phyloP scores from a whole-genome alignment of 371 early-diverging fungal genomes.

The Mortierella sp. region DNA sequence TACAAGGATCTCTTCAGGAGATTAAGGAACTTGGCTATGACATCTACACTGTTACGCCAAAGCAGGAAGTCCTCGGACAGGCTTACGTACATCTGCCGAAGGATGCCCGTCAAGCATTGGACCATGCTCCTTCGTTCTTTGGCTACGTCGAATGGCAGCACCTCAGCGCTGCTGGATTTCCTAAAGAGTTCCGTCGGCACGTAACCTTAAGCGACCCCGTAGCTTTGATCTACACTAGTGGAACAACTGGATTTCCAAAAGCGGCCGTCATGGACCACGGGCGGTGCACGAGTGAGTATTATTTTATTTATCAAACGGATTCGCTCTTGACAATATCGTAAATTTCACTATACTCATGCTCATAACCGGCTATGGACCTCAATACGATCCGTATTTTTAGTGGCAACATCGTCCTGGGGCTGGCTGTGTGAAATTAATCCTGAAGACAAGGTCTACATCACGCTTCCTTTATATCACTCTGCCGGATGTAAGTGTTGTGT shows the following conservation, averaged over 20 bases:
- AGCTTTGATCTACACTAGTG: constrained; percentile 44
- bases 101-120: constrained; percentile 11
- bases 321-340: no score
- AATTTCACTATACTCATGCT: no score
- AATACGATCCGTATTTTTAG: background rate
- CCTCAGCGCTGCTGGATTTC: constrained; percentile 18
- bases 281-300: constrained; percentile 34
- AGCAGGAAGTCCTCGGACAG: constrained; percentile 29
- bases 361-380: no score
- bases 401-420: constrained; percentile 17
- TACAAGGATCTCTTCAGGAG: constrained; percentile 22
- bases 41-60: constrained; percentile 35
- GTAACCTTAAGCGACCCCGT: constrained; percentile 21
- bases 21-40: constrained; percentile 36
- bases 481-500: constrained; percentile 35
- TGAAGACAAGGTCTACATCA: constrained; percentile 25
- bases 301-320: no score
- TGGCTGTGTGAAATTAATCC: constrained; percentile 11
- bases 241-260: constrained; percentile 46
- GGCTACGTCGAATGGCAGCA: constrained; percentile 26
- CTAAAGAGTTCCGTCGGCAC: constrained; percentile 16
- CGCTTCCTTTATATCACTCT: constrained; percentile 43
- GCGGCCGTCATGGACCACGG: constrained; percentile 53
- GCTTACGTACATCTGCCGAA: constrained; percentile 16
- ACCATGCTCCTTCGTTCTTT: constrained; percentile 20